Evolutionary conservation across 805 yeast genomes (phyloP).

Genomic region (Yamadazyma phyllophila): DNA sequence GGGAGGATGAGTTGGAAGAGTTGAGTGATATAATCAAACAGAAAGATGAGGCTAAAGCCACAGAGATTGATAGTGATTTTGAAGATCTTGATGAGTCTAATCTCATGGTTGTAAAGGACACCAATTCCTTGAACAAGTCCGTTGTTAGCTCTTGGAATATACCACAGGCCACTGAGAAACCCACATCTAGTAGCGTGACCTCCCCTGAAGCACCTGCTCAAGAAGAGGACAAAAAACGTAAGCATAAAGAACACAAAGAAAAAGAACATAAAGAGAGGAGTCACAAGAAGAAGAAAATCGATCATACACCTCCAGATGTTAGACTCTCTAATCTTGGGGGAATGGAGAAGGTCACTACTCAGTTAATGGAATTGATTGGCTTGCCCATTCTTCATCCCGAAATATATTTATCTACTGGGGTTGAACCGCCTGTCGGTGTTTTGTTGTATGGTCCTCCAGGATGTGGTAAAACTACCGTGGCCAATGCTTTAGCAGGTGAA

Average conservation of each 20-base stretch:
- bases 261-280: conserved; percentile 15
- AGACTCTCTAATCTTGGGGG: conserved; percentile 84
- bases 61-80: conserved; percentile 35
- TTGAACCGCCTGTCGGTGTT: conserved; percentile 93
- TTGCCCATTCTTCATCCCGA: conserved; percentile 94
- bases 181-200: not conserved
- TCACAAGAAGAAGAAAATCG: conserved; percentile 40
- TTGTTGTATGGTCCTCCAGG: conserved; percentile 98
- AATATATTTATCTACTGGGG: conserved; percentile 81
- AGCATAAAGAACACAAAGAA: conserved; percentile 42
- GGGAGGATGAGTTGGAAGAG: conserved; percentile 63
- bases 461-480: conserved; percentile 96
- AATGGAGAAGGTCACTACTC: conserved; percentile 77
- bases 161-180: not conserved
- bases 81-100: conserved; percentile 42
- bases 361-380: conserved; percentile 86
- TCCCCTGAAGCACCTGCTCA: conserved; percentile 5
- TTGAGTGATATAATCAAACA: conserved; percentile 32
- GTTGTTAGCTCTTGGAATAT: conserved; percentile 68
- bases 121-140: conserved; percentile 71
- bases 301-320: conserved; percentile 67
- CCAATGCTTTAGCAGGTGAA: conserved; percentile 95
- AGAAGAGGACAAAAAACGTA: conserved; percentile 39
- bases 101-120: conserved; percentile 63
- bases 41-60: conserved; percentile 10